Conservation (phyloP, 345 rosid species). For the Erysimum cheiranthoides region DNA sequence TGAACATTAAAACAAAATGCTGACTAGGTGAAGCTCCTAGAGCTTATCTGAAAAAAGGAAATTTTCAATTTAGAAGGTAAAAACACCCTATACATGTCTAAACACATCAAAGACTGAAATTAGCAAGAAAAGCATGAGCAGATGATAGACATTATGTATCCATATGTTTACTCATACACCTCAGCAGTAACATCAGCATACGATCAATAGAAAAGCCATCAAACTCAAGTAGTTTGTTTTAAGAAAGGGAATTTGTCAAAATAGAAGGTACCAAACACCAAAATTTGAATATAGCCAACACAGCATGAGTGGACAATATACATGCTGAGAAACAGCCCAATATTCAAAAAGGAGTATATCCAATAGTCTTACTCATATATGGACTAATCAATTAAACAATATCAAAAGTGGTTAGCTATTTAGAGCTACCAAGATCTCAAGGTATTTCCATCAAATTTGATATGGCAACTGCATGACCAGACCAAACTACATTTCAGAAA, state of each 20-base stretch:
- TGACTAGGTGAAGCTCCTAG: slow-evolving; percentile 2
- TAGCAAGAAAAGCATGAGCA: neutral
- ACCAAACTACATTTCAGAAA: neutral
- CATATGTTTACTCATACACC: neutral
- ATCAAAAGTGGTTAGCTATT: neutral
- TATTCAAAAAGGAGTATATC: neutral
- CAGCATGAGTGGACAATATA: neutral
- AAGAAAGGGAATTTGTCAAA: neutral
- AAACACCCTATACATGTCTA: slow-evolving; percentile 1
- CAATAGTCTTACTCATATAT: neutral
- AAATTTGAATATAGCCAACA: slow-evolving; percentile 1
- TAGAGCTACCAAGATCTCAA: neutral
- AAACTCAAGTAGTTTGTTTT: neutral
- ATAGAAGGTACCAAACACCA: slow-evolving; percentile 15
- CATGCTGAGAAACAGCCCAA: neutral
- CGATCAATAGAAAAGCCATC: slow-evolving; percentile 13
- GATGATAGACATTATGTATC: neutral
- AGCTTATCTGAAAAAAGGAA: neutral
- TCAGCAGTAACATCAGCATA: slow-evolving; percentile 2
- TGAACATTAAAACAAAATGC: neutral
- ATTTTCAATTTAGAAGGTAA: neutral
- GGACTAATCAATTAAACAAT: neutral
- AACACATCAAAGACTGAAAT: slow-evolving; percentile 1
- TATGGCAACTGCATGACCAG: neutral
- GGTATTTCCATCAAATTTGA: neutral